A percentile compares a stretch with the other conserved stretches of the same genome.
phyloP scores from a whole-genome alignment of 257 asterid genomes.

The Nicotiana tomentosiformis region DNA sequence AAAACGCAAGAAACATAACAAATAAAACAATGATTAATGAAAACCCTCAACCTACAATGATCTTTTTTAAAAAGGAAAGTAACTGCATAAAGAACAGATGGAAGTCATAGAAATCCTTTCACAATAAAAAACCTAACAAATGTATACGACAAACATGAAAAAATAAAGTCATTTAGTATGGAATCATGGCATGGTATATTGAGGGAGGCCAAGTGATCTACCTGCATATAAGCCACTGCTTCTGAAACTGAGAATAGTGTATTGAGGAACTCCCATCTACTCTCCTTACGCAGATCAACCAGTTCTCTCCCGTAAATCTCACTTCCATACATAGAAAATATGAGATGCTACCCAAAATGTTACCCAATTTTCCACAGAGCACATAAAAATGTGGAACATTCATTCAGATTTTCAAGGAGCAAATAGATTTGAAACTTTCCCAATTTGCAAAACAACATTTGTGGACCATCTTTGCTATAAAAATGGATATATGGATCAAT shows the following conservation, averaged over 20 bases:
- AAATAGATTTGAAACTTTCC: not conserved
- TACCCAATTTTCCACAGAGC: slow-evolving; percentile 15
- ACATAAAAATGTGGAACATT: slow-evolving; percentile 10
- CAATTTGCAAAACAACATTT: not conserved
- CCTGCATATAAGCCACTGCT: slow-evolving; percentile 97
- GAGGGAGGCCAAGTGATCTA: slow-evolving; percentile 19
- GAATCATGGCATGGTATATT: not conserved
- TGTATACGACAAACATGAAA: not conserved
- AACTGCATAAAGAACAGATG: not conserved
- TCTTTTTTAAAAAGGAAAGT: not conserved
- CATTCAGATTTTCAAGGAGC: not conserved
- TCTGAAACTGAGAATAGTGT: slow-evolving; percentile 88
- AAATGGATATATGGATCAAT: not conserved
- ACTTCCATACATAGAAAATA: slow-evolving; percentile 44
- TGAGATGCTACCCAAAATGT: slow-evolving; percentile 16
- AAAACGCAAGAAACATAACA: not conserved
- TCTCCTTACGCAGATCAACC: slow-evolving; percentile 81
- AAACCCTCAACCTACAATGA: not conserved
- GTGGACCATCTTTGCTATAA: not conserved
- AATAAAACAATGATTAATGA: not conserved
- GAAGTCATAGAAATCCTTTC: not conserved
- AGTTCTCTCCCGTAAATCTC: slow-evolving; percentile 93
- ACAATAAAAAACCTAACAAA: not conserved
- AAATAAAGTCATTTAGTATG: not conserved
- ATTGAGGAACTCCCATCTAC: slow-evolving; percentile 82